Evolutionary conservation across 495 filamentous ascomycete species (phyloP), one percentile per base, ranked within the genome.

Genomic region (Jackrogersella multiformis): DNA sequence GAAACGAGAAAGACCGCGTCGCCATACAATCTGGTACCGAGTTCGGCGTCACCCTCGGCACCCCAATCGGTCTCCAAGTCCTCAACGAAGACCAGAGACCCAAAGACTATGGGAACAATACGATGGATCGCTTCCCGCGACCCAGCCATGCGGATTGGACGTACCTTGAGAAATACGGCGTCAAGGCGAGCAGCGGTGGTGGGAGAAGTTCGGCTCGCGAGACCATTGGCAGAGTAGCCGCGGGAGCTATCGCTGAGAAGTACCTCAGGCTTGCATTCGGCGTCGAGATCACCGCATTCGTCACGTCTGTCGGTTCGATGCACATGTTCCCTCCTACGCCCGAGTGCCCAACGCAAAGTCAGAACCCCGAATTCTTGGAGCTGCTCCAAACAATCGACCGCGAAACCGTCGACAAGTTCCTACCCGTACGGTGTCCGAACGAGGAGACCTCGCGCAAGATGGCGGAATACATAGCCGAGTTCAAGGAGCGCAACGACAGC

Each of bases 61-160:
- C 95, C 10, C 95, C 96, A 13, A 97, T 98, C 72, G 92, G 84
- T 42, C 86, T 98, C 80, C 74, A 92, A 51, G 94, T 98, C 16
- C 81, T 87, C 74, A 98, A 98, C 75, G 87, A 98, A 81, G 93
- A 98, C 77, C 93, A 97, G 72, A 80, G 95, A 56, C 95, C 94
- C 10, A 91, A 96, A 74, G 95, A 99, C 82, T 99, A 99, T 75
- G 90, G 91, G 8, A 86, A 88, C 73, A 88, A 87, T 70, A 97
- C 94, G 39, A 99, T 97, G 88, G 92, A 97, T 76, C 76, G 86
- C 39, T 97, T 90, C 84, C 95, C 95, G 9, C 85, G 95, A 32
- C 95, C 95, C 8, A 92, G 89, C 75, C 95, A 99, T 78, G 95
- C 95, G 53, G 95, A 99, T 75, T 97, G 89, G 84, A 99, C 95